Base-by-base conservation (phyloP, 1,139 yeast species). In the Yamadazyma pseudoaaseri region DNA sequence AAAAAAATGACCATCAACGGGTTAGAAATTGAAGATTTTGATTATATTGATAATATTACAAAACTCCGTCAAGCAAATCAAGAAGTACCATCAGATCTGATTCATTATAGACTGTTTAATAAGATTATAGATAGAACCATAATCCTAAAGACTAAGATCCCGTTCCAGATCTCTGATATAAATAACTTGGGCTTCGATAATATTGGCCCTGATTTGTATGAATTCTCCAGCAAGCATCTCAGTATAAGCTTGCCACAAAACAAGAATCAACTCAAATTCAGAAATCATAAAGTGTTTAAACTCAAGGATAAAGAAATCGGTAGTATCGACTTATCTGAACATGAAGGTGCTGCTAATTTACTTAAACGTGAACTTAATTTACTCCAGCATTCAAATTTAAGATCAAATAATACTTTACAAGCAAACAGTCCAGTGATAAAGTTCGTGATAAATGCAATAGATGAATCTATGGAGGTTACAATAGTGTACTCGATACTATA, bases 291-390 rank as follows among this genome's bases (percentile, higher is more conserved):
- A 12, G 36, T 35, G 5, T 37, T 30, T 11, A 48, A 47, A 20
- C 26, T 46, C n/a, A 47, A 45, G 26, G 41, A 51, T 6, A 36
- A 41, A 17, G 18, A 43, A 12, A 30, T 51, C 10, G 34, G 37
- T 11, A 36, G 47, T 2, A 29, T 47, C 21, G 43, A 51, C 29
- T 31, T 50, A 14, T 4, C n/a, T 9, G 20, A 28, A 13, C 26
- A 29, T 16, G 10, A 4, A 8, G 30, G 24, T 8, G 31, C 24
- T 14, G 20, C 33, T 9, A 20, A 14, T 4, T n/a, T 30, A 3
- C 30, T 45, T 13, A 35, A 28, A 26, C 30, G 40, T 13, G 56
- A 51, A 27, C 30, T 48, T 6, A 29, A 33, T 7, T 21, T 51
- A 5, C 34, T 48, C 9, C 36, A 37, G 9, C 33, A 28, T 15